Evolutionary conservation across 768 basidiomycete species (phyloP), one percentile per base, ranked within the genome.

Genomic region (Nidularia pulvinata): DNA sequence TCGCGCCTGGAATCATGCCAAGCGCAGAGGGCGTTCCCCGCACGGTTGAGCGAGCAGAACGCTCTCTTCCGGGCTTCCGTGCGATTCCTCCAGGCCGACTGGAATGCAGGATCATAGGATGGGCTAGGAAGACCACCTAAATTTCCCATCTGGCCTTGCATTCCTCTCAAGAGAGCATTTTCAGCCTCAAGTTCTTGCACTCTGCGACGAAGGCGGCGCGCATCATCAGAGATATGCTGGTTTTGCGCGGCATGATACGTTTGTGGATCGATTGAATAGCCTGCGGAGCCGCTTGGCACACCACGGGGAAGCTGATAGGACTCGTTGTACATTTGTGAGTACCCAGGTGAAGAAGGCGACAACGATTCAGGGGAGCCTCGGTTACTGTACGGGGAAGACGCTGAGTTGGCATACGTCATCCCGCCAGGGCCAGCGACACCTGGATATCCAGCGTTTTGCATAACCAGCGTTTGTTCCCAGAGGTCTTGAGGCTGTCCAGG

Each of bases 1-100:
- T 94, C 91, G 32, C 91, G 84, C 46, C 91, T 79, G 2, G 91
- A 91, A 67, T 94, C 92, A 62, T 94, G 91, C 91, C 91, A 94
- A 3, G 92, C 86, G 65, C 91, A 93, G 35, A 93, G 80, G 1
- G 91, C 91, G 59, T 94, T 94, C 33, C 92, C 92, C 0, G 91
- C 91, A 49, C 92, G 84, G 68, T 94, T 93, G 33, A 90, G 75
- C 3, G 91, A 88, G 66, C 91, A 94, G 69, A 86, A 88, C 44
- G 83, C 75, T 51, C 82, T 82, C 57, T 76, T 73, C 36, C 92
- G 88, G 5, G 86, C 82, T 19, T 89, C 85, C 0, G 89, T 93
- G 54, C 91, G 87, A 7, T 77, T 74, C 47, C 79, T 80, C 91
- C 91, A 93, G 2, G 82, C 77, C 32, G 75, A 69, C 46, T 84